Evolutionary conservation across 768 basidiomycete genomes (phyloP).

Genomic region (Rubroboletus pulcherrimus): DNA sequence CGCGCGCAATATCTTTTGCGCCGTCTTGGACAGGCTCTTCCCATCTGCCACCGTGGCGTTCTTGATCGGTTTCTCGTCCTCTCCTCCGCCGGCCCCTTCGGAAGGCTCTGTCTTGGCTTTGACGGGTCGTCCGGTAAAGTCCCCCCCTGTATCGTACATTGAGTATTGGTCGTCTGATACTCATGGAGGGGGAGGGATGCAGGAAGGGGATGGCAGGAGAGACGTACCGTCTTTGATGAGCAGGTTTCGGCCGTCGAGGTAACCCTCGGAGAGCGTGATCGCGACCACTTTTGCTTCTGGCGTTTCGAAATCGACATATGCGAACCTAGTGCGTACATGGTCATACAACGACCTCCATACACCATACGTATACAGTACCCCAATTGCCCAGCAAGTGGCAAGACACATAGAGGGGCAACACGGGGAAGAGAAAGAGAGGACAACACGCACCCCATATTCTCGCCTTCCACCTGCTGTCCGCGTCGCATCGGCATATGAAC

Average conservation of each 20-base stretch:
- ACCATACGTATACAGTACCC: too few relatives aligned
- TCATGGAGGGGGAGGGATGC: neutral
- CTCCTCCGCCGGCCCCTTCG: slow-evolving; percentile 26
- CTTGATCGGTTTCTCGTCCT: slow-evolving; percentile 19
- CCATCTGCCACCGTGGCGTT: slow-evolving; percentile 28
- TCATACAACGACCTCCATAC: slow-evolving; percentile 4
- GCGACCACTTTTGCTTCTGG: slow-evolving; percentile 70
- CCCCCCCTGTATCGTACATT: slow-evolving; percentile 49
- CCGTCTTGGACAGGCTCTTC: slow-evolving; percentile 54
- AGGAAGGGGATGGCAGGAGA: neutral
- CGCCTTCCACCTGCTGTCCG: slow-evolving; percentile 47
- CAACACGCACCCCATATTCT: slow-evolving; percentile 74
- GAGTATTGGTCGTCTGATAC: neutral
- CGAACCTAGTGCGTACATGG: slow-evolving; percentile 57
- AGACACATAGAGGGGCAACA: too few relatives aligned
- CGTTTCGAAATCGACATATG: slow-evolving; percentile 91
- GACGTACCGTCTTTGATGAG: slow-evolving; percentile 88
- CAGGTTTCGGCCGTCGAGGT: slow-evolving; percentile 78
- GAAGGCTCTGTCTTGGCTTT: slow-evolving; percentile 31
- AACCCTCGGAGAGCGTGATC: slow-evolving; percentile 76
- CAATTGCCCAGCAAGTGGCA: neutral
- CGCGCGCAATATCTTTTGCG: slow-evolving; percentile 67
- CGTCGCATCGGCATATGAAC: slow-evolving; percentile 84
- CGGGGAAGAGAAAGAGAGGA: neutral
- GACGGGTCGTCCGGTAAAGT: slow-evolving; percentile 68